Evolutionary conservation across 805 yeast genomes (phyloP).

Genomic region (Scheffersomyces amazonensis): DNA sequence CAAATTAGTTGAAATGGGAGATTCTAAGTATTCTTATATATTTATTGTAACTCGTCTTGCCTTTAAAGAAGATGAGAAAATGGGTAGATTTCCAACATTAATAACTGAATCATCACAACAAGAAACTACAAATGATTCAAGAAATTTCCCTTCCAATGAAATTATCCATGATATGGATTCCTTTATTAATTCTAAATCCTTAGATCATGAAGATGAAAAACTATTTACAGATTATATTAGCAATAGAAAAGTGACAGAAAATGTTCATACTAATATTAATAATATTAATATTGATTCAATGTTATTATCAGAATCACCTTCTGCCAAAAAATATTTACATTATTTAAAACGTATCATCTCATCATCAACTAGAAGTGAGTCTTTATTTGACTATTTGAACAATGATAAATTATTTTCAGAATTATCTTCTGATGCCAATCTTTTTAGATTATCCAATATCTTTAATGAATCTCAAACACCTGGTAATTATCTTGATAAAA

Average conservation of each 20-base stretch:
- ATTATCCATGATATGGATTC: neutral
- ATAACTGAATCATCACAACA: neutral
- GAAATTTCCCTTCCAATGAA: neutral
- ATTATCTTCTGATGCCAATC: slow-evolving; percentile 16
- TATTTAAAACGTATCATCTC: slow-evolving; percentile 22
- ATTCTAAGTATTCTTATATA: slow-evolving; percentile 23
- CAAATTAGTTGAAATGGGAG: slow-evolving; percentile 16
- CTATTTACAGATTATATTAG: no score
- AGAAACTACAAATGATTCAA: neutral
- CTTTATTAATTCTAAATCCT: neutral
- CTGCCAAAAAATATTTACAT: slow-evolving; percentile 21
- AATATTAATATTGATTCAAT: slow-evolving; percentile 8
- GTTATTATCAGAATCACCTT: slow-evolving; percentile 30
- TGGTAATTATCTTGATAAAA: no score
- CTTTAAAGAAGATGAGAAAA: slow-evolving; percentile 69
- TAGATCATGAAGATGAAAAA: no score
- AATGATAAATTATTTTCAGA: no score
- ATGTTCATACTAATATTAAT: neutral
- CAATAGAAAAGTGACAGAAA: neutral
- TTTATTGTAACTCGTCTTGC: slow-evolving; percentile 60
- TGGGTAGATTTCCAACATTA: slow-evolving; percentile 47
- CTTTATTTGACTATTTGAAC: slow-evolving; percentile 19
- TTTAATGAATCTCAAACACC: slow-evolving; percentile 12
- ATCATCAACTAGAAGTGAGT: slow-evolving; percentile 19
- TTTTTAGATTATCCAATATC: slow-evolving; percentile 30